A percentile compares a stretch with the other conserved stretches of the same genome.
Evolutionary conservation across 306 rosid species (phyloP).

Genomic region (Cicer chorassanicum): DNA sequence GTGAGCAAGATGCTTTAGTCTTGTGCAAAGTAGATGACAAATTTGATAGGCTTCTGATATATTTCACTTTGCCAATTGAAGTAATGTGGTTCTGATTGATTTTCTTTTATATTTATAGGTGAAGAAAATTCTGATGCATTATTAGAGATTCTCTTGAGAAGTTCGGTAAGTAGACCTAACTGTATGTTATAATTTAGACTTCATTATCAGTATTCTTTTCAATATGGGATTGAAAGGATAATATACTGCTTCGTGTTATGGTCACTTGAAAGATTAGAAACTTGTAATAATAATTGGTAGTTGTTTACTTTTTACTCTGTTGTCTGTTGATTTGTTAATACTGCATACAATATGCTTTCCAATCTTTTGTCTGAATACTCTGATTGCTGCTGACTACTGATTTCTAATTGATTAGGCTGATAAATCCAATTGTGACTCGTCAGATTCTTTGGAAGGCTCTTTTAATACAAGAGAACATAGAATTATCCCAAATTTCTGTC

Average conservation of each 20-base stretch:
- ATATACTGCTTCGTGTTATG: not conserved
- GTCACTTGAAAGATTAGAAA: conserved; percentile 22
- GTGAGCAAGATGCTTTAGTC: conserved; percentile 31
- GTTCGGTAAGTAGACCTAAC: conserved; percentile 60
- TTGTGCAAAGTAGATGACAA: conserved; percentile 30
- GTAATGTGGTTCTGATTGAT: conserved; percentile 35
- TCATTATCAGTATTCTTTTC: conserved; percentile 11
- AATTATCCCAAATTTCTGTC: conserved; percentile 40
- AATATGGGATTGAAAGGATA: conserved; percentile 20
- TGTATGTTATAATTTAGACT: conserved; percentile 16
- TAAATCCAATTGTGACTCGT: conserved; percentile 44
- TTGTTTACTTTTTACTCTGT: conserved; percentile 2
- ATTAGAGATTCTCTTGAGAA: conserved; percentile 70
- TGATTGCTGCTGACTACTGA: conserved; percentile 38
- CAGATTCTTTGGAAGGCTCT: conserved; percentile 44
- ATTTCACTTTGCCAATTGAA: conserved; percentile 34
- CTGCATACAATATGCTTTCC: conserved; percentile 23
- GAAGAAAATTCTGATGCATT: conserved; percentile 71
- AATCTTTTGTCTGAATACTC: conserved; percentile 4
- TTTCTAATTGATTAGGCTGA: conserved; percentile 37
- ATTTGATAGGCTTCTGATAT: conserved; percentile 30
- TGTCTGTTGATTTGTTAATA: conserved; percentile 27
- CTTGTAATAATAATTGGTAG: conserved; percentile 18
- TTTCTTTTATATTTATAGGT: conserved; percentile 62
- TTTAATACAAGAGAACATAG: conserved; percentile 38